These are phyloP conservation scores for Amanita muscaria DNA, from an alignment of 768 basidiomycete species.

Conservation along the genomic window DNA sequence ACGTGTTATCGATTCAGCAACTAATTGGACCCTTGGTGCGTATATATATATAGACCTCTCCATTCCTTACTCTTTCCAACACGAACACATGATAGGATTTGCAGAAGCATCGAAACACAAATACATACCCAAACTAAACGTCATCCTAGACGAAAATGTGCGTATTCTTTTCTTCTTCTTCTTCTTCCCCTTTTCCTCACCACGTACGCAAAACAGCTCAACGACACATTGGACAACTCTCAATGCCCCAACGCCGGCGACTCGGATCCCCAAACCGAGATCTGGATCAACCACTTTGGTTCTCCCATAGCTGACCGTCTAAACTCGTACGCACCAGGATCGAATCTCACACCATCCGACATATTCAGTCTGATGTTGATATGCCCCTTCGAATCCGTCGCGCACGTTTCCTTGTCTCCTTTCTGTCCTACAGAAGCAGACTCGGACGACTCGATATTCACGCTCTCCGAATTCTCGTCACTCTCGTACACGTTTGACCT, in stretches of 20 bases:
- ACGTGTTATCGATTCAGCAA: slow-evolving; percentile 59
- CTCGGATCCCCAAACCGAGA: slow-evolving; percentile 31
- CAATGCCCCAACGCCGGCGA: slow-evolving; percentile 54
- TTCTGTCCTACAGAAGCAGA: slow-evolving; percentile 50
- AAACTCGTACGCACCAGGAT: slow-evolving; percentile 53
- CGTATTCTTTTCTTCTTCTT: slow-evolving; percentile 12
- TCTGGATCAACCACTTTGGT: slow-evolving; percentile 53
- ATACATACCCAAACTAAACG: slow-evolving; percentile 40
- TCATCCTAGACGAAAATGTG: slow-evolving; percentile 52
- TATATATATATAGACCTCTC: too few relatives aligned
- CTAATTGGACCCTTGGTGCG: slow-evolving; percentile 61
- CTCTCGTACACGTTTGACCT: slow-evolving; percentile 70
- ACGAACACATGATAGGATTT: slow-evolving; percentile 40
- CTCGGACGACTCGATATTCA: too few relatives aligned
- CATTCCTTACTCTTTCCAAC: neutral
- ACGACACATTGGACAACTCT: slow-evolving; percentile 59
- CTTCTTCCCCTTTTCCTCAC: neutral
- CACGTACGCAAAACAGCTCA: slow-evolving; percentile 31
- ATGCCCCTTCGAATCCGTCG: slow-evolving; percentile 75
- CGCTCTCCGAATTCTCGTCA: slow-evolving; percentile 46
- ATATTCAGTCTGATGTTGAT: slow-evolving; percentile 55
- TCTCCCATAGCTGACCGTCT: slow-evolving; percentile 49
- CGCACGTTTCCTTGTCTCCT: slow-evolving; percentile 39
- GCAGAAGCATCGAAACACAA: slow-evolving; percentile 37
- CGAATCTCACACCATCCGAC: slow-evolving; percentile 47